Percentiles rank a stretch among this genome's conserved stretches.
These are phyloP conservation scores for Lipomyces spencermartinsiae DNA, from an alignment of 805 yeast genomes.

Conservation along the genomic window DNA sequence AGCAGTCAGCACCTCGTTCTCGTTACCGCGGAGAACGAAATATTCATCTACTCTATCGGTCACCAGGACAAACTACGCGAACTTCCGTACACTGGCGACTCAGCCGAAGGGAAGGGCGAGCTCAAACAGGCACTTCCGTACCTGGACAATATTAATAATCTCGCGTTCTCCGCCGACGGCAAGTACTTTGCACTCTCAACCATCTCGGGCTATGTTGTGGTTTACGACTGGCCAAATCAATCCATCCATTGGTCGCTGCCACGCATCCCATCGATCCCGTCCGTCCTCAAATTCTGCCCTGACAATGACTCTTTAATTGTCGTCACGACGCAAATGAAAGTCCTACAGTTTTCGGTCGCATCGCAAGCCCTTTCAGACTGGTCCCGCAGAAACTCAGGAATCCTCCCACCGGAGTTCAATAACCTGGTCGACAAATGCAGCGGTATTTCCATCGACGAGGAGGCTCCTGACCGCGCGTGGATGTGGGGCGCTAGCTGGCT, in stretches of 20 bases:
- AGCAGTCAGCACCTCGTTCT: constrained; percentile 54
- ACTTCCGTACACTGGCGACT: not conserved
- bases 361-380: constrained; percentile 62
- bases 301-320: constrained; percentile 52
- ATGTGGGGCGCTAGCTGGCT: constrained; percentile 88
- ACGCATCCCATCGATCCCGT: constrained; percentile 63
- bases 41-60: constrained; percentile 52
- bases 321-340: constrained; percentile 73
- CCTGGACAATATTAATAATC: constrained; percentile 57
- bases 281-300: constrained; percentile 63
- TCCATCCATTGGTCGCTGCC: constrained; percentile 55
- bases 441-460: constrained; percentile 66
- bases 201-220: constrained; percentile 69
- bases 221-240: constrained; percentile 44
- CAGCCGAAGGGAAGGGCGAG: not conserved
- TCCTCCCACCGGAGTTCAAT: constrained; percentile 69
- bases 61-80: constrained; percentile 10
- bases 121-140: constrained; percentile 49
- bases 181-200: constrained; percentile 62
- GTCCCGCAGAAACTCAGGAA: constrained; percentile 79
- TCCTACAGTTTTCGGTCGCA: constrained; percentile 67
- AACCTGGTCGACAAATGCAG: constrained; percentile 68
- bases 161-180: constrained; percentile 57
- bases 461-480: constrained; percentile 63
- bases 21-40: constrained; percentile 67